phyloP scores from a whole-genome alignment of 2,329 filamentous ascomycete species.

The Lasiodiplodia theobromae region DNA sequence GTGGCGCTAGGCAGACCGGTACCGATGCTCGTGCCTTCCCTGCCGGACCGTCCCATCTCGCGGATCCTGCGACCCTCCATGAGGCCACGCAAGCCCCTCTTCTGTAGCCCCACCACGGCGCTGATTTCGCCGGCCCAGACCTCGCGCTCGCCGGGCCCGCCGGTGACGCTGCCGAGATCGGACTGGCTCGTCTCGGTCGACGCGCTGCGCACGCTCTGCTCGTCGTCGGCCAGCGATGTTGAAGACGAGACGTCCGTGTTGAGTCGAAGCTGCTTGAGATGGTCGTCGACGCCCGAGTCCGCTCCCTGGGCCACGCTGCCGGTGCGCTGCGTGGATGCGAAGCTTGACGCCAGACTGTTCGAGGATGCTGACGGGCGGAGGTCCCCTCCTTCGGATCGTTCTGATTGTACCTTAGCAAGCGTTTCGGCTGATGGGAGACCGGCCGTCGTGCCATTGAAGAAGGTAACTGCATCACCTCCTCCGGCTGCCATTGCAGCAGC shows the following conservation, averaged over 20 bases:
- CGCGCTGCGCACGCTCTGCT: constrained; percentile 41
- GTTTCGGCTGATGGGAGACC: constrained; percentile 26
- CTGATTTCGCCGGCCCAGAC: constrained; percentile 83
- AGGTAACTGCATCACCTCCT: constrained; percentile 83
- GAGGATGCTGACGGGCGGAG: constrained; percentile 19
- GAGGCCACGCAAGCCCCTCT: constrained; percentile 85
- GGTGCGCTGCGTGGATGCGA: constrained; percentile 39
- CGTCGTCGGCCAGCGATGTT: constrained; percentile 36
- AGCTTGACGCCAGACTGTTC: constrained; percentile 21
- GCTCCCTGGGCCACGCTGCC: constrained; percentile 46
- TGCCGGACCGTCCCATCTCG: constrained; percentile 64
- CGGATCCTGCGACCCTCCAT: constrained; percentile 93
- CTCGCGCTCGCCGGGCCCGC: constrained; percentile 59
- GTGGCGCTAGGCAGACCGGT: constrained; percentile 1
- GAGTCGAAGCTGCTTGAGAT: constrained; percentile 53
- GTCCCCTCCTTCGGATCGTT: constrained; percentile 6
- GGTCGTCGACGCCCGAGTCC: constrained; percentile 37
- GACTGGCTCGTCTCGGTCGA: constrained; percentile 36
- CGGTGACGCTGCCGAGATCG: constrained; percentile 44
- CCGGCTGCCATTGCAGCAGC: constrained; percentile 97
- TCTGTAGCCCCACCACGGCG: constrained; percentile 93
- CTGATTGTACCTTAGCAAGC: constrained; percentile 24
- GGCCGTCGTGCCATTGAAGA: constrained; percentile 49
- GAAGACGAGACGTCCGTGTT: constrained; percentile 55
- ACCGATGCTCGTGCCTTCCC: constrained; percentile 2